Evolutionary conservation across 2,329 filamentous ascomycete species (phyloP).

Genomic region (Phialophora tarda): DNA sequence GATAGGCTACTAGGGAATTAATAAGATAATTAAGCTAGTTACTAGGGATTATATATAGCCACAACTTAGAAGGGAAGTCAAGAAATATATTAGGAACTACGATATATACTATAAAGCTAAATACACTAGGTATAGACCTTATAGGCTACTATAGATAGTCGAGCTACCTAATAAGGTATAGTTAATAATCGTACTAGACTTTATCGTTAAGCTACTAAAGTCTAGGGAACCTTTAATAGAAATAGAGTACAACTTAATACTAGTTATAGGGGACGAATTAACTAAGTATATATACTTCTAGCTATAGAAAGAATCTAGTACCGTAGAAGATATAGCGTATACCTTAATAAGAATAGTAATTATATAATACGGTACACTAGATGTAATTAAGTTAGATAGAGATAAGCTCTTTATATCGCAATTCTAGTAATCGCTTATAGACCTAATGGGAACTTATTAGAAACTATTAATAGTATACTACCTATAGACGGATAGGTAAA

Average conservation of each 20-base stretch:
- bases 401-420: constrained; percentile 7
- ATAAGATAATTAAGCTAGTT: neutral
- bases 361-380: neutral
- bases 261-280: neutral
- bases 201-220: constrained; percentile 19
- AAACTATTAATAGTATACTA: constrained; percentile 27
- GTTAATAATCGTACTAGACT: neutral
- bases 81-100: constrained; percentile 23
- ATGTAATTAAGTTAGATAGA: neutral
- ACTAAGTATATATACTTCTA: neutral
- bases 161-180: neutral
- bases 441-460: constrained; percentile 9
- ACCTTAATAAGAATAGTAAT: constrained; percentile 6
- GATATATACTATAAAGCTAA: constrained; percentile 21
- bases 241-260: constrained; percentile 8
- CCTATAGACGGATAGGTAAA: constrained; percentile 16
- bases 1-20: constrained; percentile 17
- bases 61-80: constrained; percentile 12
- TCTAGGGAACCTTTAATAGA: constrained; percentile 11
- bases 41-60: no score
- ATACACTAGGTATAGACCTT: constrained; percentile 25
- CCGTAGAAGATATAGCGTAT: neutral
- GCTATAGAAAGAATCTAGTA: constrained; percentile 7
- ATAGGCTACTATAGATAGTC: constrained; percentile 4
- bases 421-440: constrained; percentile 6